These are phyloP conservation scores for Daldinia decipiens DNA, from an alignment of 495 filamentous ascomycete genomes.

Conservation along the genomic window DNA sequence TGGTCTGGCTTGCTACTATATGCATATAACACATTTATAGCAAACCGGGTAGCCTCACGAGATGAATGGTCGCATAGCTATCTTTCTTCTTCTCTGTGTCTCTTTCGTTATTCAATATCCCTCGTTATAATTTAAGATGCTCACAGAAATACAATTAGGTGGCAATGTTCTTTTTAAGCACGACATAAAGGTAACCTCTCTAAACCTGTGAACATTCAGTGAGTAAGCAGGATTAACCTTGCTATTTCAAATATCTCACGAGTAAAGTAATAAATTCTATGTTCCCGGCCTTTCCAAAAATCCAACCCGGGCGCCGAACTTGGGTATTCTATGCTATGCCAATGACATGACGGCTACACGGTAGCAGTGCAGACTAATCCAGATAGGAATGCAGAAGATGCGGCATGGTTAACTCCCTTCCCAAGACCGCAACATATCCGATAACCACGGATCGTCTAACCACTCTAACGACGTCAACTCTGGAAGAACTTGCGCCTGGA, in stretches of 20 bases:
- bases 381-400: not conserved
- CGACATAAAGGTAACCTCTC: not conserved
- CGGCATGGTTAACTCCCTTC: slow-evolving; percentile 9
- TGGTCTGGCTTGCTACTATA: too few species aligned
- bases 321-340: slow-evolving; percentile 23
- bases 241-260: not conserved
- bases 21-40: too few species aligned
- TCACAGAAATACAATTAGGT: not conserved
- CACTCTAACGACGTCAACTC: slow-evolving; percentile 38
- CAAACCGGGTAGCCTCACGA: too few species aligned
- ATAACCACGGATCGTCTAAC: slow-evolving; percentile 38
- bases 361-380: slow-evolving; percentile 1
- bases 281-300: not conserved
- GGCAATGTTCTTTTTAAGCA: not conserved
- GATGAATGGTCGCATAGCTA: too few species aligned
- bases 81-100: too few species aligned
- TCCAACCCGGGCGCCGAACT: slow-evolving; percentile 19
- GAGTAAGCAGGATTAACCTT: not conserved
- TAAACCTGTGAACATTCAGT: not conserved
- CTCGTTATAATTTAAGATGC: not conserved
- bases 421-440: slow-evolving; percentile 39
- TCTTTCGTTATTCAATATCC: too few species aligned
- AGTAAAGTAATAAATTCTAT: not conserved
- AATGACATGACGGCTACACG: not conserved
- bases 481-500: slow-evolving; percentile 3